Evolutionary conservation across 1,139 yeast species (phyloP), one percentile per base, ranked within the genome.

Genomic region (Saccharomyces pastorianus): DNA sequence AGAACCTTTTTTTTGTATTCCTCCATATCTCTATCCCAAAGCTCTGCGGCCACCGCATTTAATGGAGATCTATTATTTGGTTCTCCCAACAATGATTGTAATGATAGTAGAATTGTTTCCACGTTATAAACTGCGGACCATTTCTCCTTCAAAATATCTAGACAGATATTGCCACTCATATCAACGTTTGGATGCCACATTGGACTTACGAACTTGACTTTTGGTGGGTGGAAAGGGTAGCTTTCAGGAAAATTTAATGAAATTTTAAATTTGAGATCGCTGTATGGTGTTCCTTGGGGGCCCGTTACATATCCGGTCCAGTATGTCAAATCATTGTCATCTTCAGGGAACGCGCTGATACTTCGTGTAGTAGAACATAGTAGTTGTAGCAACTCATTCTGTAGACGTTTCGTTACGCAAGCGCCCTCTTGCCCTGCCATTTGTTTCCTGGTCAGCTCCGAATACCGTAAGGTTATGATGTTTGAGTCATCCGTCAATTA

Each of bases 101-200:
- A 71, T 3, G 84, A 79, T 52, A 83, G 70, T 56, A 83, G 68
- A 51, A 82, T 80, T 26, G 84, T 80, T 58, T 82, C 83, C 11
- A 82, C 83, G 51, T 82, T 82, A 62, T 80, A 77, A 9, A 81
- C 83, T 3, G 88, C 86, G 17, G 85, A 80, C 88, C 88, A 83
- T 63, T 81, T 80, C 55, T 82, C 85, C 60, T 76, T 69, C 52
- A 72, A 59, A 46, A 71, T 69, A 59, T 71, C 74, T 48, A 71
- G 55, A 56, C 72, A 69, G 50, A 71, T 71, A 65, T 82, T 80
- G 48, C 89, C 89, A 57, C 79, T 73, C 72, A 80, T 76, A 64
- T 83, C 85, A 59, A 84, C 83, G 66, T 84, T 84, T 55, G 90
- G 90, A 63, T 84, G 90, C 76, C 83, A 83, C 75, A 84, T 83